phyloP scores from a whole-genome alignment of 2,329 filamentous ascomycete species.

The Microcyclospora pomicola region DNA sequence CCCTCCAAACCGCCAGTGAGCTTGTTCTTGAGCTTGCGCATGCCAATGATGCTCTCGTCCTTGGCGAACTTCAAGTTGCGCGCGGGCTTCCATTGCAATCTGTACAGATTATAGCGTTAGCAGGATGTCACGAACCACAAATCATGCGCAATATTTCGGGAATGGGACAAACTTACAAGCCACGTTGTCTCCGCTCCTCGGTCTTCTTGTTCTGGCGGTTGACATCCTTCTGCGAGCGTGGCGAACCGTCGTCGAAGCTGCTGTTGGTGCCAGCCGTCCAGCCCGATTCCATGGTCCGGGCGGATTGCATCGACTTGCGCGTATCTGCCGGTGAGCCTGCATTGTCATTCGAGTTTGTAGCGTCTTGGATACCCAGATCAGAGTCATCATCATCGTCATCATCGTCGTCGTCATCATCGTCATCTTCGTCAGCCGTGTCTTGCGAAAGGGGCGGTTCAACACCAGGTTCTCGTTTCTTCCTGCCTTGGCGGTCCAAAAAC shows the following conservation, averaged over 20 bases:
- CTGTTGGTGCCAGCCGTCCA: slow-evolving; percentile 21
- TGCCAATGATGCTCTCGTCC: slow-evolving; percentile 67
- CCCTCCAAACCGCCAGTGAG: slow-evolving; percentile 59
- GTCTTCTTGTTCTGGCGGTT: slow-evolving; percentile 53
- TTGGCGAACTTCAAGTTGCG: slow-evolving; percentile 78
- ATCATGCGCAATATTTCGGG: no score
- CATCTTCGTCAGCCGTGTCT: slow-evolving; percentile 31
- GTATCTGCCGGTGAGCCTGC: slow-evolving; percentile 13
- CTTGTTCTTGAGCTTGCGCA: slow-evolving; percentile 62
- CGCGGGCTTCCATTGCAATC: slow-evolving; percentile 87
- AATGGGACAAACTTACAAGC: slow-evolving; percentile 31
- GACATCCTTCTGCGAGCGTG: slow-evolving; percentile 40
- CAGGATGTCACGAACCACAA: no score
- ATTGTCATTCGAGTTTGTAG: slow-evolving; percentile 16
- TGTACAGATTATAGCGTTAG: no score
- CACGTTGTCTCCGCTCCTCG: slow-evolving; percentile 73
- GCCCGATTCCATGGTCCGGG: slow-evolving; percentile 16
- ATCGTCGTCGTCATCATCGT: slow-evolving; percentile 30
- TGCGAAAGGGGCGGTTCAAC: slow-evolving; percentile 36
- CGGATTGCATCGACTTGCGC: slow-evolving; percentile 13
- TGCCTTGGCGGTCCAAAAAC: slow-evolving; percentile 39
- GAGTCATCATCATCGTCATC: slow-evolving; percentile 26
- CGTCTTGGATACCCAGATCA: slow-evolving; percentile 49
- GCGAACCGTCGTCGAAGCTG: slow-evolving; percentile 11
- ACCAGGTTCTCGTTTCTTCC: slow-evolving; percentile 44